Base-by-base conservation (phyloP, 805 yeast species). In the Candida tibetensis region DNA sequence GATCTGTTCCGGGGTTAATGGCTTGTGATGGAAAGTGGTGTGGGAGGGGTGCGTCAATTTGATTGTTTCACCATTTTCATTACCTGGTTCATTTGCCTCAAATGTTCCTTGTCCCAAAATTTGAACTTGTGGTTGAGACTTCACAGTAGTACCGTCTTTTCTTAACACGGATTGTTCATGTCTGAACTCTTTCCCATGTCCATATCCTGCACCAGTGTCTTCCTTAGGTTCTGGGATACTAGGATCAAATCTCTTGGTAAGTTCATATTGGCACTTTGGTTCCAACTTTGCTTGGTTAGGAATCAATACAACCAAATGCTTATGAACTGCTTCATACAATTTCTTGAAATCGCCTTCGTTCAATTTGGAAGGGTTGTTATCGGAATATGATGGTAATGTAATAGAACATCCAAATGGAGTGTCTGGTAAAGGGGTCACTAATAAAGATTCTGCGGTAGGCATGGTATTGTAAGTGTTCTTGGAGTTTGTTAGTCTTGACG, bases 61-160 rank as follows among this genome's bases (percentile, higher is more conserved):
- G 42, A 83, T 73, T 17, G 72, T 68, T 32, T 75, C 79, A 12
- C 85, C 89, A 38, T 72, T 77, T 43, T 78, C 81, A 43, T 78
- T 74, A 40, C 83, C 86, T 3, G 64, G 61, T 42, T 69, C 74
- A 27, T 49, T 63, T 22, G 79, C 77, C 36, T 66, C 76, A 66
- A 82, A 82, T 2, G 61, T 55, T 10, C 95, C 95, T 54, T 88
- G 90, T 29, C 96, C 96, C 38, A 88, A 76, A 55, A 87, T 85
- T 66, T 87, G 95, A 15, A 88, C 95, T 59, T 88, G 95, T 2
- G 96, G 95, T 57, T 85, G 89, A 36, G 70, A 60, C 31, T 91
- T 90, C 32, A 87, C 85, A 5, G 89, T 74, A 41, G 76, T 74
- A 30, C 95, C 95, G 55, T 88, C 96, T 54, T 82, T 84, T 45